These are phyloP conservation scores for Suillus subalutaceus DNA, from an alignment of 768 basidiomycete species.

Conservation along the genomic window DNA sequence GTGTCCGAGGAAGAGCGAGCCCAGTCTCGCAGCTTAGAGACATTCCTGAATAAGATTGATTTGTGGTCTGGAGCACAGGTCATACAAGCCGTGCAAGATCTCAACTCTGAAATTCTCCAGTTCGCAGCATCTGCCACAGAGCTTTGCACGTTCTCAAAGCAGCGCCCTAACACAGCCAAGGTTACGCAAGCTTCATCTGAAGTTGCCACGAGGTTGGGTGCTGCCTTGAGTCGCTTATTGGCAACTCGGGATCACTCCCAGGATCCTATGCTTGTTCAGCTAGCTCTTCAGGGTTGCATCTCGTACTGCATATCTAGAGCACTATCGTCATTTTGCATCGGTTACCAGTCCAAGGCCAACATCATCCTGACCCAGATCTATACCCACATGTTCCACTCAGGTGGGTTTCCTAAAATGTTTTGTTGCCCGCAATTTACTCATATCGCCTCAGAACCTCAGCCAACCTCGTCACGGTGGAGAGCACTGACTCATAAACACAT, in stretches of 20 bases:
- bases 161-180: conserved; percentile 42
- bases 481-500: conserved; percentile 72
- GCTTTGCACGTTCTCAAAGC: conserved; percentile 55
- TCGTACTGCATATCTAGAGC: conserved; percentile 68
- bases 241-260: conserved; percentile 68
- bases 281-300: conserved; percentile 74
- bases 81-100: conserved; percentile 76
- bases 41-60: conserved; percentile 75
- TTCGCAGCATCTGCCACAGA: conserved; percentile 78
- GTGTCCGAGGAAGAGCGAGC: conserved; percentile 57
- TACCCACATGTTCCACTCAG: conserved; percentile 55
- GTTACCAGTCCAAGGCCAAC: conserved; percentile 72
- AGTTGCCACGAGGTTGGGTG: conserved; percentile 64
- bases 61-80: conserved; percentile 77
- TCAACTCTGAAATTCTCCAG: conserved; percentile 82
- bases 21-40: conserved; percentile 59
- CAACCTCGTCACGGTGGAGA: conserved; percentile 78
- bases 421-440: conserved; percentile 19
- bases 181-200: conserved; percentile 58
- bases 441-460: conserved; percentile 62
- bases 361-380: conserved; percentile 64
- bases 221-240: conserved; percentile 61
- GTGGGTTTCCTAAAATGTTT: conserved; percentile 36
- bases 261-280: conserved; percentile 76
- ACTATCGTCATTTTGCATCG: conserved; percentile 72